These are phyloP conservation scores for Stellera chamaejasme DNA, from an alignment of 345 rosid species.

Conservation along the genomic window DNA sequence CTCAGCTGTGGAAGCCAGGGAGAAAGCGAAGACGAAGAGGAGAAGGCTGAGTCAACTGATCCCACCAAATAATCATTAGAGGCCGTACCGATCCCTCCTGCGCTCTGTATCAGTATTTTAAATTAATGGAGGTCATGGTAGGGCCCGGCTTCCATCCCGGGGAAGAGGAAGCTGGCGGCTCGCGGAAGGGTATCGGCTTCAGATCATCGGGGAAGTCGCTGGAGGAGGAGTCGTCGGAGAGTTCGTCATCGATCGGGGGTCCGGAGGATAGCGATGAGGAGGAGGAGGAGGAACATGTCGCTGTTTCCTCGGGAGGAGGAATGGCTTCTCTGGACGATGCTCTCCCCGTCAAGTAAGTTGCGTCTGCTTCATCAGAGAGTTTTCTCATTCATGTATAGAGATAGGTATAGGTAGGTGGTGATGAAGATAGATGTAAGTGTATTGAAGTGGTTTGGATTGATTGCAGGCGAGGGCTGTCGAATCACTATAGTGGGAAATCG, in stretches of 20 bases:
- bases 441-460: background rate
- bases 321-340: conserved; percentile 43
- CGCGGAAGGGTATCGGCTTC: conserved; percentile 10
- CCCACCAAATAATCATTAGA: no score
- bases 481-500: conserved; percentile 68
- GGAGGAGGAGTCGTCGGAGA: conserved; percentile 31
- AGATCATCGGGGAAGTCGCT: conserved; percentile 1
- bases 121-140: conserved; percentile 58
- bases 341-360: conserved; percentile 58
- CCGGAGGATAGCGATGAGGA: conserved; percentile 40
- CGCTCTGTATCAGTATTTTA: no score
- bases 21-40: conserved; percentile 11
- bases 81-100: background rate
- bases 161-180: conserved; percentile 19
- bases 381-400: no score
- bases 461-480: conserved; percentile 70
- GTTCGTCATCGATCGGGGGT: conserved; percentile 59
- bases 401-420: background rate
- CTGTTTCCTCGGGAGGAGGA: conserved; percentile 21
- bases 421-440: no score
- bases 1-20: conserved; percentile 16
- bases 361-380: no score
- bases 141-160: conserved; percentile 34
- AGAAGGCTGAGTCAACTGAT: conserved; percentile 7
- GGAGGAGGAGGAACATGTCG: conserved; percentile 16